phyloP scores from a whole-genome alignment of 2,329 filamentous ascomycete genomes.

The Ophiostoma montium region DNA sequence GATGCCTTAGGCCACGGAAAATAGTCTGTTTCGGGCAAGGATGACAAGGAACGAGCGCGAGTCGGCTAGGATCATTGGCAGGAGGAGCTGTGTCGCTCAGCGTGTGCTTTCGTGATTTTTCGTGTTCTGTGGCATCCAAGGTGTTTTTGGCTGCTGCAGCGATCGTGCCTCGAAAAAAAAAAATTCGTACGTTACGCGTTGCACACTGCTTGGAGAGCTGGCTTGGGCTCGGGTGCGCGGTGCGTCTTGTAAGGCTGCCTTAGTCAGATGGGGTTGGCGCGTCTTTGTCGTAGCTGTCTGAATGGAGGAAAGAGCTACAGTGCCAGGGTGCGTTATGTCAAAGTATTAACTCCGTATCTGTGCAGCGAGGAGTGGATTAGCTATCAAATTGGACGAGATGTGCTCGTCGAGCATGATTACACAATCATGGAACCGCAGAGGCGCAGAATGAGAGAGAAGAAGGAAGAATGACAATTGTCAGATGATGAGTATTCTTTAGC shows the following conservation, averaged over 20 bases:
- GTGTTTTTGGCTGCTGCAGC: no score
- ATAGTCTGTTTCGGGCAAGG: constrained; percentile 1
- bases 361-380: no score
- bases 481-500: no score
- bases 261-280: not conserved
- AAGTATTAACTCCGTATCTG: not conserved
- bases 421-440: no score
- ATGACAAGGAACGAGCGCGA: constrained; percentile 2
- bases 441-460: no score
- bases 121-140: not conserved
- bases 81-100: not conserved
- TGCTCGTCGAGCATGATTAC: no score
- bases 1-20: constrained; percentile 12
- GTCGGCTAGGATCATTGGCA: not conserved
- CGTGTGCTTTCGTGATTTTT: not conserved
- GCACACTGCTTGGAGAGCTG: not conserved
- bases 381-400: no score
- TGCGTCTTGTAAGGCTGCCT: not conserved
- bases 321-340: not conserved
- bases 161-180: no score
- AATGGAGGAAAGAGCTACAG: not conserved
- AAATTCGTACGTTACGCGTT: not conserved
- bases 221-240: not conserved
- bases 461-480: no score
- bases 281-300: constrained; percentile 2